Conservation (phyloP, 495 filamentous ascomycete species). For the Talaromyces stipitatus region DNA sequence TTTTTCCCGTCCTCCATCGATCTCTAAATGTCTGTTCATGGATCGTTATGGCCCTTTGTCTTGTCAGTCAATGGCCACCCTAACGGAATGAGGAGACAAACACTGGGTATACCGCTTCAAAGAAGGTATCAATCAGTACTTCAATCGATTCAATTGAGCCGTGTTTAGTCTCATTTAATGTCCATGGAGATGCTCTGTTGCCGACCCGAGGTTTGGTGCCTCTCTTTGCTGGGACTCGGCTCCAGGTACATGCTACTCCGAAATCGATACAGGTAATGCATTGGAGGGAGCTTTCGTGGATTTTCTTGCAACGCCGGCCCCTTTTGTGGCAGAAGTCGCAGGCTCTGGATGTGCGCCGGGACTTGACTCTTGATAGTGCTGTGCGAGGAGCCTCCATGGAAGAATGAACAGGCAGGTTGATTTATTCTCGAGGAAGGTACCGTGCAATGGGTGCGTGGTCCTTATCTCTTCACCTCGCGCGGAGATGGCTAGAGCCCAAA, state of each 20-base stretch:
- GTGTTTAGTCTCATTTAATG: background rate
- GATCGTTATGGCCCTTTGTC: background rate
- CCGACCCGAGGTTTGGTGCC: background rate
- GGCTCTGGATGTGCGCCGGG: background rate
- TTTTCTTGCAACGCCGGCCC: background rate
- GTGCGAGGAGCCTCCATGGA: background rate
- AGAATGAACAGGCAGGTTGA: no score
- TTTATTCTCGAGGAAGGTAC: no score
- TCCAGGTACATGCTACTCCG: slow-evolving; percentile 1
- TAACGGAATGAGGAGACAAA: background rate
- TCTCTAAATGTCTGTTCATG: background rate
- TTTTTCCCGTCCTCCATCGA: background rate
- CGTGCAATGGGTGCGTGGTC: no score
- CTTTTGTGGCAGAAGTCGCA: slow-evolving; percentile 5
- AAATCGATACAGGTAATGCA: background rate
- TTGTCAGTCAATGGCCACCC: background rate
- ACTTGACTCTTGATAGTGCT: background rate
- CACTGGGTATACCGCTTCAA: background rate
- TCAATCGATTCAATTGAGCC: background rate
- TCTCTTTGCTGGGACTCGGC: background rate
- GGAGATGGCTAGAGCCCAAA: no score
- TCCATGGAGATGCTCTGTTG: background rate
- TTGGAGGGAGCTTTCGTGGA: background rate
- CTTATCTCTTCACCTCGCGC: no score
- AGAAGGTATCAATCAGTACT: background rate